phyloP scores from a whole-genome alignment of 2,329 filamentous ascomycete species.

The Xylariomycetidae sp. region DNA sequence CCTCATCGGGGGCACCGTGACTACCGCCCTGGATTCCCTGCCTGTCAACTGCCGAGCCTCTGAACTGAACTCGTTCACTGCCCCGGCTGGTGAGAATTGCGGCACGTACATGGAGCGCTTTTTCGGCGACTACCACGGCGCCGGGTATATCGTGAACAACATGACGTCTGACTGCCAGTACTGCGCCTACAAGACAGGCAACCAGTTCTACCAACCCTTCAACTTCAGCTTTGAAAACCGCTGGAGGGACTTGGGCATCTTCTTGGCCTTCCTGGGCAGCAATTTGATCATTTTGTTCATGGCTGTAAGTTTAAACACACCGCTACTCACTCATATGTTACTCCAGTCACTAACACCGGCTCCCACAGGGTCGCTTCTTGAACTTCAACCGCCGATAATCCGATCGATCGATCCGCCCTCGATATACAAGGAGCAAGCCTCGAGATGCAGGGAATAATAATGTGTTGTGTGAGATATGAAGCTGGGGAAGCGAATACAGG shows the following conservation, averaged over 20 bases:
- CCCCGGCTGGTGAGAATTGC: conserved; percentile 63
- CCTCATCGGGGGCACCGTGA: conserved; percentile 74
- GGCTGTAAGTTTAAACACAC: conserved; percentile 38
- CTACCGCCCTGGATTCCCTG: conserved; percentile 67
- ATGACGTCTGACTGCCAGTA: conserved; percentile 67
- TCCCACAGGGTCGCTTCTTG: conserved; percentile 43
- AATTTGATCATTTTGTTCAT: conserved; percentile 62
- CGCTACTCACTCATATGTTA: conserved; percentile 3
- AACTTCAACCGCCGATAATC: conserved; percentile 49
- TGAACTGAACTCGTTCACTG: conserved; percentile 66
- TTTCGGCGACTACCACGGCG: conserved; percentile 61
- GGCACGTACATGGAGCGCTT: conserved; percentile 71
- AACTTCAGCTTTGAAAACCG: conserved; percentile 62
- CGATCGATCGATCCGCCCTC: too few species aligned
- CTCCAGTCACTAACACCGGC: too few species aligned
- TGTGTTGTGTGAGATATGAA: too few species aligned
- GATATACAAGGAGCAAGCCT: too few species aligned
- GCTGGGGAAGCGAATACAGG: too few species aligned
- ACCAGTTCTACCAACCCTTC: conserved; percentile 71
- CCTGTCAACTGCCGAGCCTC: conserved; percentile 53
- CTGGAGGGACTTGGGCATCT: conserved; percentile 82
- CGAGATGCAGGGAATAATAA: too few species aligned
- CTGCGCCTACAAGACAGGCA: conserved; percentile 75
- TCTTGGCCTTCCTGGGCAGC: conserved; percentile 68
- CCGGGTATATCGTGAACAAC: conserved; percentile 68